Evolutionary conservation across 1,284 basidiomycete genomes (phyloP).

Genomic region (Tilletia caries): DNA sequence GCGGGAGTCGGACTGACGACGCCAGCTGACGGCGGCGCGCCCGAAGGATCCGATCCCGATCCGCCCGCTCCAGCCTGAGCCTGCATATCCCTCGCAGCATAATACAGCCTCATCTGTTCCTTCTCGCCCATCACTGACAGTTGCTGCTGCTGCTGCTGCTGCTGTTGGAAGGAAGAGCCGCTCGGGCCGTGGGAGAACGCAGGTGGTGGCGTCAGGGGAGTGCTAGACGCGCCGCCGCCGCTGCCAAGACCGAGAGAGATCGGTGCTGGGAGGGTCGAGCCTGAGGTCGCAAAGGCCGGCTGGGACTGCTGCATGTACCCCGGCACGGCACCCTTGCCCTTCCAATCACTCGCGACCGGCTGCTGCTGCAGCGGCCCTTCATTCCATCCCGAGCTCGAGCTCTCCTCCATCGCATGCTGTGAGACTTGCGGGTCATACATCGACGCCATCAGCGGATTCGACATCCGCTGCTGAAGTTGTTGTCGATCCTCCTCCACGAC

Average conservation of each 20-base stretch:
- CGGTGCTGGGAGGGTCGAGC: not conserved
- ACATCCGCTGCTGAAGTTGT: not conserved
- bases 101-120: constrained; percentile 38
- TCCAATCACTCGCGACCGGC: not conserved
- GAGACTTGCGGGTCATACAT: not conserved
- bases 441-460: not conserved
- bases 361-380: not conserved
- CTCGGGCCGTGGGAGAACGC: not conserved
- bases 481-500: not conserved
- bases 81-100: constrained; percentile 32
- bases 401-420: not conserved
- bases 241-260: too few relatives aligned
- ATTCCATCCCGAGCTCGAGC: too few relatives aligned
- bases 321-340: too few relatives aligned
- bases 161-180: too few relatives aligned
- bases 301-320: too few relatives aligned
- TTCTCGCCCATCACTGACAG: constrained; percentile 30
- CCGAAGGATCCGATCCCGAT: not conserved
- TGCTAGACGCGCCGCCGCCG: too few relatives aligned
- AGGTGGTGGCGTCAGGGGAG: not conserved
- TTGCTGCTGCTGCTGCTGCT: too few relatives aligned
- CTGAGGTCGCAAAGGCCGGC: not conserved
- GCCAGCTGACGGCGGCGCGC: not conserved
- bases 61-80: not conserved
- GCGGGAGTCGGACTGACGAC: constrained; percentile 2